Percentiles rank a stretch among this genome's conserved stretches.
phyloP scores from a whole-genome alignment of 768 basidiomycete genomes.

The Clavulina sp. region DNA sequence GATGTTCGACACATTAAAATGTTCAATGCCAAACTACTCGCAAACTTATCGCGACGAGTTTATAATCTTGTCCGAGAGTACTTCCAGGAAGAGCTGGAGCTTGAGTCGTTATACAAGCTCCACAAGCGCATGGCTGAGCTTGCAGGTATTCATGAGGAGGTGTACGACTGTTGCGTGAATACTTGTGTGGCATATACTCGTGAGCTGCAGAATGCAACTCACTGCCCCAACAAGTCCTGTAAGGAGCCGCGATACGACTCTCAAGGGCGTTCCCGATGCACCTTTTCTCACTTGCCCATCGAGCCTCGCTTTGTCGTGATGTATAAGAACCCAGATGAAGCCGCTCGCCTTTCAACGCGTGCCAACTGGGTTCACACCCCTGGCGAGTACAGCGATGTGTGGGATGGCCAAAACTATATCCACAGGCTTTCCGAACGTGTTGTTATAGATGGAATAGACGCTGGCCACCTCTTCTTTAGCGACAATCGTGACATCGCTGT shows the following conservation, averaged over 20 bases:
- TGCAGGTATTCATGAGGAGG: slow-evolving; percentile 16
- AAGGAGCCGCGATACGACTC: slow-evolving; percentile 15
- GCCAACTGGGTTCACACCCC: slow-evolving; percentile 13
- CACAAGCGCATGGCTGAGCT: neutral
- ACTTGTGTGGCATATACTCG: slow-evolving; percentile 23
- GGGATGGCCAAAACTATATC: slow-evolving; percentile 21
- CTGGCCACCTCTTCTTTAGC: slow-evolving; percentile 21
- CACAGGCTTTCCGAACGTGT: slow-evolving; percentile 15
- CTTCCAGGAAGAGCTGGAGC: neutral
- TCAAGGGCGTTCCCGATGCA: slow-evolving; percentile 13
- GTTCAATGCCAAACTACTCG: neutral
- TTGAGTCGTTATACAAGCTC: neutral
- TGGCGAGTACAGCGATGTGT: slow-evolving; percentile 20
- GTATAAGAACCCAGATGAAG: slow-evolving; percentile 13
- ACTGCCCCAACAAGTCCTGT: slow-evolving; percentile 27
- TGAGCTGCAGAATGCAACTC: slow-evolving; percentile 13
- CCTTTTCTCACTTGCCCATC: slow-evolving; percentile 25
- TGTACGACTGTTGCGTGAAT: slow-evolving; percentile 27
- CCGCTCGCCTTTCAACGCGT: slow-evolving; percentile 18
- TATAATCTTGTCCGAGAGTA: neutral
- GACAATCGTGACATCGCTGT: slow-evolving; percentile 27
- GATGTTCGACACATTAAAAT: too few species aligned
- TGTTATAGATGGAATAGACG: slow-evolving; percentile 15
- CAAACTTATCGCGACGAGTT: neutral
- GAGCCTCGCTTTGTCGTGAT: slow-evolving; percentile 21